These are phyloP conservation scores for Scedosporium apiospermum DNA, from an alignment of 2,329 filamentous ascomycete genomes.

Conservation along the genomic window DNA sequence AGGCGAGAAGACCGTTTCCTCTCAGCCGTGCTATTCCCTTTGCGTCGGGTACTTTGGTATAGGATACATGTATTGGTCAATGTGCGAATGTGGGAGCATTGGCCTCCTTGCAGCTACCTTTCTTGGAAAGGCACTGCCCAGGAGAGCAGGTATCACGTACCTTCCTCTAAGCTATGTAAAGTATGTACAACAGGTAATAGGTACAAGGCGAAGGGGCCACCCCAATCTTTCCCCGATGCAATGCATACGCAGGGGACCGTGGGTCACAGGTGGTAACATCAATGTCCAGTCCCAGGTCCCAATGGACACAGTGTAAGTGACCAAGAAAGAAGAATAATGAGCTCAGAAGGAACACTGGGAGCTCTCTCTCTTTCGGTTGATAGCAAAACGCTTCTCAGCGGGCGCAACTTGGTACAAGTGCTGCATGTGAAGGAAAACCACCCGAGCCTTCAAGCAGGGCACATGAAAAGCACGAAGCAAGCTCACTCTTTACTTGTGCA, in stretches of 20 bases:
- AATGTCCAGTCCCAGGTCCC: not conserved
- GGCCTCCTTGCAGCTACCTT: conserved; percentile 2
- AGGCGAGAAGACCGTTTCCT: too few species aligned
- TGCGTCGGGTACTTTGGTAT: not conserved
- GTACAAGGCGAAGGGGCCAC: not conserved
- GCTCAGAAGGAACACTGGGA: not conserved
- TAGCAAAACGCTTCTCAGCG: too few species aligned
- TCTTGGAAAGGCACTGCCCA: not conserved
- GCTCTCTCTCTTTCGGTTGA: too few species aligned
- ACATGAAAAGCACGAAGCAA: too few species aligned
- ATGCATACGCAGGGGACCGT: not conserved
- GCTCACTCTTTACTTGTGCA: too few species aligned
- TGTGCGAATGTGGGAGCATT: not conserved
- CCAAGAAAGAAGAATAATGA: not conserved
- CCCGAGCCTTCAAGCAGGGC: too few species aligned
- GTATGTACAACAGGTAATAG: not conserved
- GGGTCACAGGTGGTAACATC: not conserved
- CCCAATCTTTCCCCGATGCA: not conserved
- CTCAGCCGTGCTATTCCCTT: too few species aligned
- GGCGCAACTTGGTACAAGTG: too few species aligned
- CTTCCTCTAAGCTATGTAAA: not conserved
- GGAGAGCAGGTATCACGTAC: not conserved
- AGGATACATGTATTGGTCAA: not conserved
- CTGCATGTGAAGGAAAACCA: too few species aligned
- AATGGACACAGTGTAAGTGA: not conserved